Evolutionary conservation across 768 basidiomycete species (phyloP), one percentile per base, ranked within the genome.

Genomic region (Neoboletus brunneissimus): DNA sequence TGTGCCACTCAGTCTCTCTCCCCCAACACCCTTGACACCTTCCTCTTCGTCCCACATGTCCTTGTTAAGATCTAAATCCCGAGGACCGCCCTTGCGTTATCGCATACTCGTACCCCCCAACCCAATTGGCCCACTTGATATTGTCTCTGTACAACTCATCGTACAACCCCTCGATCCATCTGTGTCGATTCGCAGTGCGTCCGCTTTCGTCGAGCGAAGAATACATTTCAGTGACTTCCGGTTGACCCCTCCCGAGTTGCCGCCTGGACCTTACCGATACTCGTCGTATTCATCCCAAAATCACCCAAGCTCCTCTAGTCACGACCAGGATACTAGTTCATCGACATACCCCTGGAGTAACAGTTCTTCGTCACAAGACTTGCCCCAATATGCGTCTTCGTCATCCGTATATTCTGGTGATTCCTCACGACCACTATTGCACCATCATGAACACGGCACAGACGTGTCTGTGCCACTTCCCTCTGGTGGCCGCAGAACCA

Each of bases 91-190:
- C 46, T 74, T 90, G 66, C 81, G 80, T 51, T 91, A 89, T 67
- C 75, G 76, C 47, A 65, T 89, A 46, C 75, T 80, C 57, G 63
- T 77, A 0, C 87, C 89, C 29, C 73, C 77, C 22, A 64, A 74
- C 41, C 81, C 89, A 8, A 77, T 90, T 49, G 89, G 88, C 22
- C 90, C 90, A 25, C 76, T 82, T 44, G 90, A 91, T 69, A 77
- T 88, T 35, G 77, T 91, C 29, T 81, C 88, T 52, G 79, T 89
- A 54, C 79, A 83, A 15, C 74, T 92, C 55, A 76, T 78, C 50
- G 75, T 90, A 45, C 77, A 80, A n/a, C 83, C 87, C 8, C 58
- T 79, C 42, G 86, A 89, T 59, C 71, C 77, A n/a, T 70, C 71
- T 25, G 77, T 85, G 37, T 74, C 78, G 38, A 77, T 91, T 55